Base-by-base conservation (phyloP, 345 rosid genomes). In the Rhizophora mangle region DNA sequence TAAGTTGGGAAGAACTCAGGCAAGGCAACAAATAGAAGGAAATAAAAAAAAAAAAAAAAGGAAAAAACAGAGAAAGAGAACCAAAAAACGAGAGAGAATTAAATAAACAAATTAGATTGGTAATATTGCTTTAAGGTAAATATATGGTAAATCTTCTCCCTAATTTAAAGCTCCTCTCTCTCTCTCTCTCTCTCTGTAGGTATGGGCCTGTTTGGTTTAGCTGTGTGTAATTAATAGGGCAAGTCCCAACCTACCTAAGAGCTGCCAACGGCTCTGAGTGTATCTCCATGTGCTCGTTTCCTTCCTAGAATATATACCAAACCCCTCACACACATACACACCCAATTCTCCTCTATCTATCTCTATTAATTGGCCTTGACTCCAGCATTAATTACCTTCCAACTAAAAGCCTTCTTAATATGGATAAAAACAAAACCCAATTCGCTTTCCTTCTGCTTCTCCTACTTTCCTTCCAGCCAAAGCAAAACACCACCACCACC, bases 341-440 rank as follows among this genome's bases (percentile, higher is more conserved):
- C 2, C 37, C 37, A 34, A 7, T 34, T 8, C 37, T 9, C 8
- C 10, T 34, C 10, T 18, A 8, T 8, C 39, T 36, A 39, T 39
- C 39, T 69, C 70, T 68, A 67, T 80, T 78, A 65, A 84, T 72
- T 75, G 74, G 78, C 71, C 77, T 76, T 68, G 57, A 80, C 77
- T 80, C 81, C 46, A 36, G 78, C 83, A 83, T 82, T 83, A 18
- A 84, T 71, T 80, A 72, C 76, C 85, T 72, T 65, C 79, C 72
- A 70, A 63, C 79, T 68, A 76, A 10, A 39, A 39, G 47, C 47
- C 16, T 39, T 39, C 47, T 39, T 9, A 39, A 39, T 10, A 39
- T 39, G 16, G 15, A 39, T 2, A 10, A 39, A 36, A 39, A 9
- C 15, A 0, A 39, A 39, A 11, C 47, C 47, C 3, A 39, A 39